phyloP scores from a whole-genome alignment of 2,329 filamentous ascomycete species.

The Cryoendolithus antarcticus region DNA sequence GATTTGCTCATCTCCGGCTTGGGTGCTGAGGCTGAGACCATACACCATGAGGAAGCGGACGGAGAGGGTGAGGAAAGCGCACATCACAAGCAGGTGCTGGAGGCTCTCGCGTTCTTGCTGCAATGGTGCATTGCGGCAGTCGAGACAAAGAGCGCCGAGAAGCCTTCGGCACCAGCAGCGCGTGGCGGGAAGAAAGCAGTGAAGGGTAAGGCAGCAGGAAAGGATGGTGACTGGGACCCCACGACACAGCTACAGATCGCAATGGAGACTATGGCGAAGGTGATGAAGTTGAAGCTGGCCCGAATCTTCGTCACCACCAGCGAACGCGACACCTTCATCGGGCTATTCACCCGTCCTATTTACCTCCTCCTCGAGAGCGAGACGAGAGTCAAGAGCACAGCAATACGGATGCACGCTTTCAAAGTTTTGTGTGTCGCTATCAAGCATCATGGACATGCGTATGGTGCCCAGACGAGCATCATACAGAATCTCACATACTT shows the following conservation, averaged over 20 bases:
- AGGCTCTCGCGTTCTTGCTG: constrained; percentile 85
- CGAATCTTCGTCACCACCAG: constrained; percentile 94
- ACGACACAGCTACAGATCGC: constrained; percentile 75
- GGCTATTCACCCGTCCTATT: constrained; percentile 79
- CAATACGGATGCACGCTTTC: constrained; percentile 92
- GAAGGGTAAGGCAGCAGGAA: constrained; percentile 51
- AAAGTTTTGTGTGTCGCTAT: constrained; percentile 93
- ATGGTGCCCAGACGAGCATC: constrained; percentile 92
- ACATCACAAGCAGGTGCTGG: constrained; percentile 81
- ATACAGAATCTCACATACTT: constrained; percentile 97
- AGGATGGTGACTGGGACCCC: constrained; percentile 79
- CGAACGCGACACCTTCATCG: constrained; percentile 88
- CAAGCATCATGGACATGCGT: constrained; percentile 94
- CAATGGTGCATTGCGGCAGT: constrained; percentile 95
- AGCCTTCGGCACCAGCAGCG: constrained; percentile 59
- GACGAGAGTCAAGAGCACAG: constrained; percentile 73
- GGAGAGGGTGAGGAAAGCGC: constrained; percentile 42
- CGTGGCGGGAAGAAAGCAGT: constrained; percentile 60
- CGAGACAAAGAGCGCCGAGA: constrained; percentile 78
- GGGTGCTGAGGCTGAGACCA: constrained; percentile 64
- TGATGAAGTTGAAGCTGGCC: constrained; percentile 79
- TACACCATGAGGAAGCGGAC: constrained; percentile 84
- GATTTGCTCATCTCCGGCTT: constrained; percentile 69
- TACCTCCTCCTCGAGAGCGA: constrained; percentile 94
- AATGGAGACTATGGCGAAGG: constrained; percentile 90